phyloP scores from a whole-genome alignment of 148 eudicot species.

The Nepenthes gracilis region DNA sequence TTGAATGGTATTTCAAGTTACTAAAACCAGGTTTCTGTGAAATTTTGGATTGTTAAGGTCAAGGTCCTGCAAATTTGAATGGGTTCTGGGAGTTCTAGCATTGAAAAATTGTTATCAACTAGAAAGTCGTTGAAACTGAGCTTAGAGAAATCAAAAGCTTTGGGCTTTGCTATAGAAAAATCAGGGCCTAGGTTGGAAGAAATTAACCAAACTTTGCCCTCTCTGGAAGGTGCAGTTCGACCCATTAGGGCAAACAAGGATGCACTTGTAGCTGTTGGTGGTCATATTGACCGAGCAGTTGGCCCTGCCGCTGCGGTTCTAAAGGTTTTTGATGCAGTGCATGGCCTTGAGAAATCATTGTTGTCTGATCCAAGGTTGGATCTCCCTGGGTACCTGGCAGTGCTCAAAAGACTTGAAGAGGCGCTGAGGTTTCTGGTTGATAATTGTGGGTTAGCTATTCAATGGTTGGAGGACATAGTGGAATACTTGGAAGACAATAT shows the following conservation, averaged over 20 bases:
- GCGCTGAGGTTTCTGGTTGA: conserved; percentile 59
- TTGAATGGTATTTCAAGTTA: not conserved
- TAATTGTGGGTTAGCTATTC: conserved; percentile 79
- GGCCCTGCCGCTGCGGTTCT: conserved; percentile 84
- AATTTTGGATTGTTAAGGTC: not conserved
- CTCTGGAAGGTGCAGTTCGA: conserved; percentile 56
- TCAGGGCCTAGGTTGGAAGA: conserved; percentile 61
- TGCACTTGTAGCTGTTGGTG: conserved; percentile 64
- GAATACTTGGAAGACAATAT: conserved; percentile 71
- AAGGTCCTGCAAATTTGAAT: not conserved
- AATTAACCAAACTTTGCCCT: conserved; percentile 50
- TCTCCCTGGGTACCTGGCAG: conserved; percentile 62
- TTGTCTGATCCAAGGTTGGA: conserved; percentile 61
- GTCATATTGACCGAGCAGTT: conserved; percentile 69
- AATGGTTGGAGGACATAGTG: conserved; percentile 81
- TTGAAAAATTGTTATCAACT: conserved; percentile 34
- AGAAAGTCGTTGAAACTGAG: conserved; percentile 39
- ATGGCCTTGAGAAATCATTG: conserved; percentile 67
- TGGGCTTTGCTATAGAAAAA: conserved; percentile 39
- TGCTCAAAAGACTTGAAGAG: conserved; percentile 65
- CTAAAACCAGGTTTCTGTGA: not conserved
- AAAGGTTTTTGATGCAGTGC: conserved; percentile 76
- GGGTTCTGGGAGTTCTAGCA: conserved; percentile 10
- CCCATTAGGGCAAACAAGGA: conserved; percentile 62
- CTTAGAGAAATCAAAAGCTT: conserved; percentile 43